Conservation (phyloP, 257 asterid species). For the Coffea eugenioides region DNA sequence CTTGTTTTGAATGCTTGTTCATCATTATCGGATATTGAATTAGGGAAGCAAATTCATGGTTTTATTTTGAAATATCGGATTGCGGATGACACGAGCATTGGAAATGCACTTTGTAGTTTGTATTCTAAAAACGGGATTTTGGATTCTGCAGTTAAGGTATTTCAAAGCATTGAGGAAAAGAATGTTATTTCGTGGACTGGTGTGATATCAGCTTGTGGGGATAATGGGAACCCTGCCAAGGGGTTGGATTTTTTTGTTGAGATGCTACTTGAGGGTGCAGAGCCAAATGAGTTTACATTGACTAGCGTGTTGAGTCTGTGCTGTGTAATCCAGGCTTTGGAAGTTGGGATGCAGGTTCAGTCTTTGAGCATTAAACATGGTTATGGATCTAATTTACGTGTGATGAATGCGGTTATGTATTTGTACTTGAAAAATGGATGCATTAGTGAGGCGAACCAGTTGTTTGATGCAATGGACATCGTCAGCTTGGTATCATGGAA, state of each 20-base stretch:
- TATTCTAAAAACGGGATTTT: constrained; percentile 61
- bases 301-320: constrained; percentile 71
- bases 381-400: constrained; percentile 44
- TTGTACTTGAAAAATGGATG: constrained; percentile 69
- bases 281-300: constrained; percentile 75
- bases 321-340: constrained; percentile 58
- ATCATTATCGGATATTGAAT: constrained; percentile 43
- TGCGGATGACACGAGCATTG: constrained; percentile 56
- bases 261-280: constrained; percentile 60
- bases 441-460: constrained; percentile 59
- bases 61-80: constrained; percentile 55
- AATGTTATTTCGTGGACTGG: constrained; percentile 89
- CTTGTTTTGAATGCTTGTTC: constrained; percentile 67
- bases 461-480: constrained; percentile 61
- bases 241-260: constrained; percentile 62
- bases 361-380: constrained; percentile 65
- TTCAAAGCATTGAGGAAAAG: constrained; percentile 56
- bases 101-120: constrained; percentile 78
- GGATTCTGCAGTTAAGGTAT: constrained; percentile 58
- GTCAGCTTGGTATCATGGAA: constrained; percentile 77
- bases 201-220: constrained; percentile 70
- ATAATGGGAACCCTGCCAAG: constrained; percentile 61
- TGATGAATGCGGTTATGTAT: constrained; percentile 72
- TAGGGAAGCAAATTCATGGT: constrained; percentile 80
- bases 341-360: constrained; percentile 73